phyloP scores from a whole-genome alignment of 169 alveolate genomes.

The Plasmodium sp. region DNA sequence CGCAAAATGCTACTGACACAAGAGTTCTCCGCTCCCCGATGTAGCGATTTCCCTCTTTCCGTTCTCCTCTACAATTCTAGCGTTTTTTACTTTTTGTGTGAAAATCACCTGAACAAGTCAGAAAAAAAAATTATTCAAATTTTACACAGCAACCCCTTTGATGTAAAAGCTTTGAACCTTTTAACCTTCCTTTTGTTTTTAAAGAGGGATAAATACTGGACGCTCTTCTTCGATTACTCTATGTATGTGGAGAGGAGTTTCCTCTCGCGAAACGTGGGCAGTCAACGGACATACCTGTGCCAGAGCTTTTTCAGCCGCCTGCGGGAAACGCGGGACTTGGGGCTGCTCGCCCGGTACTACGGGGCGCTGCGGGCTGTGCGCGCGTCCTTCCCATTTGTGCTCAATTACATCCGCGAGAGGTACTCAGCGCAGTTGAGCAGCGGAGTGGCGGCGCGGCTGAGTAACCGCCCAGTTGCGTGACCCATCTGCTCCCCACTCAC shows the following conservation, averaged over 20 bases:
- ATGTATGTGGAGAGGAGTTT: constrained; percentile 15
- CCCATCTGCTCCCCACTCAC: background rate
- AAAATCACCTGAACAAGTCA: constrained; percentile 19
- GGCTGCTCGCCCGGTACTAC: constrained; percentile 1
- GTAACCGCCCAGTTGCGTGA: background rate
- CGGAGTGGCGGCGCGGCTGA: background rate
- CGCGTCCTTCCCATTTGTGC: background rate
- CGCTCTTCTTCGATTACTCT: constrained; percentile 46
- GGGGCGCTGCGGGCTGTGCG: background rate
- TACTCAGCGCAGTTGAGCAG: background rate
- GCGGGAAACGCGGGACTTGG: background rate
- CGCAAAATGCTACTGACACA: background rate
- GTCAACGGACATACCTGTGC: constrained; percentile 3
- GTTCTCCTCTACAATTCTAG: constrained; percentile 22
- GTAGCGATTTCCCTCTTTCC: background rate
- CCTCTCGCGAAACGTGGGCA: background rate
- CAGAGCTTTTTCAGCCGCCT: background rate
- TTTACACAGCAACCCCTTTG: constrained; percentile 32
- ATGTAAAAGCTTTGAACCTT: constrained; percentile 24
- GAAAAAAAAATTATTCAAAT: constrained; percentile 24
- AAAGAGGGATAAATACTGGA: constrained; percentile 35
- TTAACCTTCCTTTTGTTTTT: constrained; percentile 16
- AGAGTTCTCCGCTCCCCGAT: background rate
- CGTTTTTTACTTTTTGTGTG: constrained; percentile 15
- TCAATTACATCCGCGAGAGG: constrained; percentile 13